Evolutionary conservation across 306 rosid species (phyloP), one percentile per base, ranked within the genome.

Genomic region (Quercus berberidifolia): DNA sequence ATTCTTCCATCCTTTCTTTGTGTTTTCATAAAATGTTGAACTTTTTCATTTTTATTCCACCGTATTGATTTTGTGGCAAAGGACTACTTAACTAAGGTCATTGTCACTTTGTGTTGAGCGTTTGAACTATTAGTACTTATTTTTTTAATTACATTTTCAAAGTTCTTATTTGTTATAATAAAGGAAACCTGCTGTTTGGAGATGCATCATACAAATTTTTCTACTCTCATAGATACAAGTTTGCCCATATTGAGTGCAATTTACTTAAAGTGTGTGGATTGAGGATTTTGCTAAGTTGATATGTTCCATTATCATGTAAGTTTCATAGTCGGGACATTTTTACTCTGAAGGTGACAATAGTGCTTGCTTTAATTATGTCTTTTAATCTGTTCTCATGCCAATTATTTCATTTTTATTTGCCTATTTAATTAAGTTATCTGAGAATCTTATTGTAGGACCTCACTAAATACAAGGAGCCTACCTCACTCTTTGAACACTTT

Each of bases 401-500:
- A 62, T 76, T 63, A 82, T 74, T 58, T 52, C 71, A 77, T 71
- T 9, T 62, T 38, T 74, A 74, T 80, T 82, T 49, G 54, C 80
- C 70, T 79, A 71, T 75, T 75, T 58, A 83, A 74, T 79, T 30
- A 82, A 49, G 82, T 79, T 73, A 83, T 69, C 41, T 69, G 78
- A 75, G 80, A 78, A 78, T 84, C 59, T 76, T 79, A 78, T 76
- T 90, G 87, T 84, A 94, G 98, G 94, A 85, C 77, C 80, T 62
- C 83, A 77, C 77, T 63, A 83, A 81, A 76, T 89, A 85, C 82
- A 85, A 83, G 84, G 98, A 95, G 81, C 97, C 99, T 71, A 74
- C 83, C 73, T 90, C 93, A 79, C 92, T 95, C 80, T 95, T 91
- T 85, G 99, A 95, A 86, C 97, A 91, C 87, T 90, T 95, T 76